Base-by-base conservation (phyloP, 2,329 filamentous ascomycete species). In the Phaeosphaeriaceae sp. region DNA sequence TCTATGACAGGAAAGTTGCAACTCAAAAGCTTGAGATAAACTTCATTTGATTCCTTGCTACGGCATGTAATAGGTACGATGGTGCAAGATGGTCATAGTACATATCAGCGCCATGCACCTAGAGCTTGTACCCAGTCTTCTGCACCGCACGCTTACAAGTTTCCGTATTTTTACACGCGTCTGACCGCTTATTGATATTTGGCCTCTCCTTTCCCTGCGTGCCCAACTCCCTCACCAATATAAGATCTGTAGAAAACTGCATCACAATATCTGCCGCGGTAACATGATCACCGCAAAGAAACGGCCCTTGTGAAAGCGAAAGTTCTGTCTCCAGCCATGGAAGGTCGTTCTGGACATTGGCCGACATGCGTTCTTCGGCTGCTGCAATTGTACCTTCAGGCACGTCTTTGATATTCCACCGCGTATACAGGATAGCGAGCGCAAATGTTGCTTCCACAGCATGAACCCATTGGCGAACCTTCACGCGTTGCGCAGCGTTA, bases 371-470 rank as follows among this genome's bases (percentile, higher is more conserved):
- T 18, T 72, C 61, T 21, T 78, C 73, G 8, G 74, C 73, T 12
- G 64, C 67, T 28, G 63, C 63, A 11, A 72, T 50, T 12, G 70
- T 63, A 15, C 70, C 70, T 9, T 53, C 42, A 1, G 63, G 54
- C 3, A 56, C 60, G 20, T 58, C 46, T 39, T 68, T 60, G n/a
- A 75, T 64, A 46, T 74, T 69, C 76, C 73, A 78, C 4, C 74
- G 72, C 6, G 72, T 68, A 55, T 81, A 80, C 12, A 76, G 61
- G 20, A 79, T 72, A 0, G 77, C 72, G 2, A 81, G 70, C 46
- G 75, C 60, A 50, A 76, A 79, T 1, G 77, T 79, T 1, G 66
- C 78, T 69, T 81, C 78, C 6, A 78, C 68, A 1, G 78, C 76
- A 51, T 79, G 75, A 7, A 79, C 61, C 74, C 75, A 80, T 61